Base-by-base conservation (phyloP, 1,284 basidiomycete genomes). In the Malassezia restricta region DNA sequence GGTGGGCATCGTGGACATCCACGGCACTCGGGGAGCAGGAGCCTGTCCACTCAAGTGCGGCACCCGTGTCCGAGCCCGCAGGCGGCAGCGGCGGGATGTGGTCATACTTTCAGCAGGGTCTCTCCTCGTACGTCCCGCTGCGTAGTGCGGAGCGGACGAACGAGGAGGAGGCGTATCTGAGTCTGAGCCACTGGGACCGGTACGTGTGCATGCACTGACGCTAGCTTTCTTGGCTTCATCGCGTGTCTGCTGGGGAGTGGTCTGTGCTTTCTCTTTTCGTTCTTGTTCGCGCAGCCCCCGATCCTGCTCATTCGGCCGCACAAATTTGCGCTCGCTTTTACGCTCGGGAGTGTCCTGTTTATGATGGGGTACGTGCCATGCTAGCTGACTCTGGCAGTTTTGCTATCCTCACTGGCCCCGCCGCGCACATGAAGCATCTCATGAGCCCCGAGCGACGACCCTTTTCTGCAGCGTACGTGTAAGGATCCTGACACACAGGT, bases 221-320 rank as follows among this genome's bases (percentile, higher is more conserved):
- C 8, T 45, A 67, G 64, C 63, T 78, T 98, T 63, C 76, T 96
- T 7, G 92, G 89, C n/a, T 99, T 99, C 74, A 81, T 87, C 47
- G 85, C 82, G 27, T 96, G 91, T 71, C 77, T 92, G 43, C 76
- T 86, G 15, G 92, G 92, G 8, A 90, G 90, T 5, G 83, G 82
- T 37, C 85, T 91, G 1, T 98, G 92, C 76, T 98, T 99, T 79
- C 83, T 88, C 58, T 85, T 98, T 47, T 83, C 89, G 12, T 98
- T 98, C 77, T 73, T 96, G 56, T 90, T 74, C 46, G 72, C 87
- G 12, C 77, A 94, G 20, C 89, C 91, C 4, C 74, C 90, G 48
- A 64, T 70, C 38, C 78, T 95, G 33, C 83, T 6, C 61, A 31
- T 62, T 32, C 54, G 65, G 14, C 65, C 65, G 12, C 63, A 67